Conservation (phyloP, 805 yeast species). For the Lipomyces sp. region DNA sequence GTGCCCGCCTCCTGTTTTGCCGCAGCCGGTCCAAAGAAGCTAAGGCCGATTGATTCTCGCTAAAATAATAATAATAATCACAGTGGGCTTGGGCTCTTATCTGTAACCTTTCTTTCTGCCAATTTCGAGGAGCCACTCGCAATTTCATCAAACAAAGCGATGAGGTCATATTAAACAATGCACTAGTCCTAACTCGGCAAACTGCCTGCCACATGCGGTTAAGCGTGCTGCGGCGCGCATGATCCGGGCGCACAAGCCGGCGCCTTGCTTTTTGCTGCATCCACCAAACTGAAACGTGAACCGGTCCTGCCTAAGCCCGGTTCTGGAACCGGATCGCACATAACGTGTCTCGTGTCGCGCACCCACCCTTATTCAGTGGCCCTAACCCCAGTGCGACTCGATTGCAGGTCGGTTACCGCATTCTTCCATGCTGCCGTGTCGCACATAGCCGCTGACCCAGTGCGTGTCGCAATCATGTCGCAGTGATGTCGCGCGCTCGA, state of each 20-base stretch:
- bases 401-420: background rate
- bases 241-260: background rate
- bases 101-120: background rate
- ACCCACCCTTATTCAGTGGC: background rate
- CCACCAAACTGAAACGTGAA: background rate
- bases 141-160: background rate
- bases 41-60: too few relatives aligned
- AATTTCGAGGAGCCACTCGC: background rate
- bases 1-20: too few relatives aligned
- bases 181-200: conserved; percentile 63
- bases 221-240: background rate
- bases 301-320: background rate
- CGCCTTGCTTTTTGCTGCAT: conserved; percentile 4
- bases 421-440: background rate
- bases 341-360: background rate
- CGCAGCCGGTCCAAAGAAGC: too few relatives aligned
- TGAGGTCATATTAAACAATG: background rate
- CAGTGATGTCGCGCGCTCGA: too few relatives aligned
- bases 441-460: background rate
- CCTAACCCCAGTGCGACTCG: background rate
- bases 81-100: background rate
- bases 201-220: conserved; percentile 67
- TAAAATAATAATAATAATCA: too few relatives aligned
- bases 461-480: background rate
- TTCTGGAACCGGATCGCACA: background rate